phyloP scores from a whole-genome alignment of 169 alveolate genomes.

The Plasmodium cynomolgi region DNA sequence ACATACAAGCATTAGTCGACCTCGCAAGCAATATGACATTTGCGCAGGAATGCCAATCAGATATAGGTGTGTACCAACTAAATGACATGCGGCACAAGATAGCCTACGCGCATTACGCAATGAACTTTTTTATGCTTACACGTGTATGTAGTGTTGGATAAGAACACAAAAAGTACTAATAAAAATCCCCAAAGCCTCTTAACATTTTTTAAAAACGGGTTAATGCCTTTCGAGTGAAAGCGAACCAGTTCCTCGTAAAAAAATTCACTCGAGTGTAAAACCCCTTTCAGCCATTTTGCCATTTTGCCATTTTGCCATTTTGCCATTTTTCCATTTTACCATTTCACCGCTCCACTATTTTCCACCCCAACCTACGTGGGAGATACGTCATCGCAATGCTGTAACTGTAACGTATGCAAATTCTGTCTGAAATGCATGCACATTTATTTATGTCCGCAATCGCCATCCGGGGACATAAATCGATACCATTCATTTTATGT shows the following conservation, averaged over 20 bases:
- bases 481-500: not conserved
- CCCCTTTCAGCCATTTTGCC: not conserved
- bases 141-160: not conserved
- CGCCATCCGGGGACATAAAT: not conserved
- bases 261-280: not conserved
- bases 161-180: not conserved
- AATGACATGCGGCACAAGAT: not conserved
- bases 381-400: not conserved
- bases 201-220: not conserved
- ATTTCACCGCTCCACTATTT: not conserved
- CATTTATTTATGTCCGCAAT: not conserved
- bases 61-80: not conserved
- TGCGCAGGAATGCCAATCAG: not conserved
- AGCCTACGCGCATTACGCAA: not conserved
- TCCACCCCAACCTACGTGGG: not conserved
- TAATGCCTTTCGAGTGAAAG: not conserved
- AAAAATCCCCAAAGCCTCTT: not conserved
- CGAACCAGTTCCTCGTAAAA: not conserved
- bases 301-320: not conserved
- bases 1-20: not conserved
- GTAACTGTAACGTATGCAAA: not conserved
- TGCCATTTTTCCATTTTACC: not conserved
- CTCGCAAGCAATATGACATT: not conserved
- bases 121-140: not conserved
- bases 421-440: not conserved